Percentiles rank a stretch among this genome's conserved stretches.
Evolutionary conservation across 257 asterid genomes (phyloP).

Genomic region (Plantago major): DNA sequence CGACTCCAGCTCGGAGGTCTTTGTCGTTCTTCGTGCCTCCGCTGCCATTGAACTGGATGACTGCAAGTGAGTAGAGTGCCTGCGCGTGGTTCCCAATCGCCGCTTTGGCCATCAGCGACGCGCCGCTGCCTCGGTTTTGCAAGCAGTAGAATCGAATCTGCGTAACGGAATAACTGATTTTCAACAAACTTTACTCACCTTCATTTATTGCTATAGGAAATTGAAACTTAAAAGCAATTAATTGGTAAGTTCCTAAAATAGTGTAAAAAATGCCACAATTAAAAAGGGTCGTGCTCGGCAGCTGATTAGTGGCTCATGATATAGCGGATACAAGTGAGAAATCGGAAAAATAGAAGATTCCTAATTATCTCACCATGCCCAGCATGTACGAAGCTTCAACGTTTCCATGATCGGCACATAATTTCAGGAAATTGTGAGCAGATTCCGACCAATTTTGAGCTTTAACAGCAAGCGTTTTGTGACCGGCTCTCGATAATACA

Average conservation of each 20-base stretch:
- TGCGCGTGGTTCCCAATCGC: slow-evolving; percentile 81
- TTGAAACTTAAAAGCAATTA: no score
- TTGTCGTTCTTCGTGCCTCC: slow-evolving; percentile 83
- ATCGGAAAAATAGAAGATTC: neutral
- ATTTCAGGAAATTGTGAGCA: slow-evolving; percentile 72
- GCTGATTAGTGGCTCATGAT: no score
- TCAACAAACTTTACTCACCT: no score
- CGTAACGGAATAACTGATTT: slow-evolving; percentile 11
- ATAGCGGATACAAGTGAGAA: neutral
- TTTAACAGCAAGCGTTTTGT: slow-evolving; percentile 43
- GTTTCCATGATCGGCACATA: slow-evolving; percentile 75
- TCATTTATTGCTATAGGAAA: no score
- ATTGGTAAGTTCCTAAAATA: no score
- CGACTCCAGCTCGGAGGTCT: slow-evolving; percentile 79
- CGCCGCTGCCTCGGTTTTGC: slow-evolving; percentile 70
- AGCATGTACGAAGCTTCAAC: slow-evolving; percentile 65
- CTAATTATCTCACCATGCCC: slow-evolving; percentile 57
- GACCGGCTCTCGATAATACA: slow-evolving; percentile 64
- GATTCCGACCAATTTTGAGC: slow-evolving; percentile 74
- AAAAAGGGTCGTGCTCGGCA: no score
- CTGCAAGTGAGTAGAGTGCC: slow-evolving; percentile 79
- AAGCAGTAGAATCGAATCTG: slow-evolving; percentile 90
- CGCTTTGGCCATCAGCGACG: slow-evolving; percentile 88
- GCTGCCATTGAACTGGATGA: slow-evolving; percentile 87
- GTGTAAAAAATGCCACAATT: no score